Percentiles rank a stretch among this genome's conserved stretches.
Conservation (phyloP, 1,284 basidiomycete genomes). For the Sphaerobolus stellatus region DNA sequence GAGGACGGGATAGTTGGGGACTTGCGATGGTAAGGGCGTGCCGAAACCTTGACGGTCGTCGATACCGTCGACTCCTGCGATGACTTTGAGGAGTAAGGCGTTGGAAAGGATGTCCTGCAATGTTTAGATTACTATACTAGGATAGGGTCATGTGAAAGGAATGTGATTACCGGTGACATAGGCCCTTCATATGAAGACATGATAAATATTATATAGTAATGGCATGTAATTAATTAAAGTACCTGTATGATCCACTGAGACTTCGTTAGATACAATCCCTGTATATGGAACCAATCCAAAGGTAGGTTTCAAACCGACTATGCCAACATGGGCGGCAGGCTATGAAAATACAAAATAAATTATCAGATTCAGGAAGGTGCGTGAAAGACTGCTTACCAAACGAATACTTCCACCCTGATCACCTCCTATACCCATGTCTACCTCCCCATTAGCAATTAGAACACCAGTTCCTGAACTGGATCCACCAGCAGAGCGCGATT, state of each 20-base stretch:
- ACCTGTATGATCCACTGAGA: conserved; percentile 41
- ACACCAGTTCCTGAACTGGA: conserved; percentile 47
- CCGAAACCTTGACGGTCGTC: conserved; percentile 47
- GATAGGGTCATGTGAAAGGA: neutral
- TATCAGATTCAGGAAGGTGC: neutral
- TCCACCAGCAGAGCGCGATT: conserved; percentile 45
- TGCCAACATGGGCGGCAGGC: conserved; percentile 45
- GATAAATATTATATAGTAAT: neutral
- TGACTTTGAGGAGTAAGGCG: conserved; percentile 43
- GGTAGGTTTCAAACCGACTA: conserved; percentile 50
- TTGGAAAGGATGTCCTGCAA: conserved; percentile 37
- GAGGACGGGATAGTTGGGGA: conserved; percentile 39
- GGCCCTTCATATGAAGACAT: neutral
- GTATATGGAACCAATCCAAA: conserved; percentile 52
- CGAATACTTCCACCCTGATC: conserved; percentile 48
- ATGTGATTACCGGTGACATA: conserved; percentile 6
- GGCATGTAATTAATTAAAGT: conserved; percentile 16
- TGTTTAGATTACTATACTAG: neutral
- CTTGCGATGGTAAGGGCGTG: conserved; percentile 37
- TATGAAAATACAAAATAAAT: conserved; percentile 3
- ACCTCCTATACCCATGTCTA: conserved; percentile 49
- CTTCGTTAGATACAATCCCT: conserved; percentile 42
- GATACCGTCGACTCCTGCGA: conserved; percentile 47
- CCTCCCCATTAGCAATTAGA: conserved; percentile 40
- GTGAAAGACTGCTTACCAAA: conserved; percentile 30